Evolutionary conservation across 2,329 filamentous ascomycete genomes (phyloP).

Genomic region (Hirsutella minnesotensis): DNA sequence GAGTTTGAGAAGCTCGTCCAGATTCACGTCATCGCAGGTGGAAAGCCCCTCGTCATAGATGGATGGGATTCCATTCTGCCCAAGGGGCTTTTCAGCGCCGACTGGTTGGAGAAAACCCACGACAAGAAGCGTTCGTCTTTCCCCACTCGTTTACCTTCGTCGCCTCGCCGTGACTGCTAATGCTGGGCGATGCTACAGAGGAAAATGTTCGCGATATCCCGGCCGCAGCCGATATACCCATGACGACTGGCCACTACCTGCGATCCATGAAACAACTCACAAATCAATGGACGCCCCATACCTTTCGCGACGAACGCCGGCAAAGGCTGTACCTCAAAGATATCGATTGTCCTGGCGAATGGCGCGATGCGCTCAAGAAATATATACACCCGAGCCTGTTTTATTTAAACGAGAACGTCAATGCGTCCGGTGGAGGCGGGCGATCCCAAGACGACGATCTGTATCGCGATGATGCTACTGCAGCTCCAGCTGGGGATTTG

Average conservation of each 20-base stretch:
- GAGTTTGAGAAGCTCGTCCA: slow-evolving; percentile 78
- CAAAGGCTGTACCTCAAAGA: slow-evolving; percentile 94
- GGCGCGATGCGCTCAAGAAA: slow-evolving; percentile 68
- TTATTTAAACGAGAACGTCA: slow-evolving; percentile 76
- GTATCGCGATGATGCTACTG: slow-evolving; percentile 39
- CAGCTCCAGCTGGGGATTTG: slow-evolving; percentile 71
- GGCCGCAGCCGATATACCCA: slow-evolving; percentile 59
- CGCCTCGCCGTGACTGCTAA: background rate
- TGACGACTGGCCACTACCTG: slow-evolving; percentile 84
- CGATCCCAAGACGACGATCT: slow-evolving; percentile 21
- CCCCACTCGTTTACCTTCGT: background rate
- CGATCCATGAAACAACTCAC: slow-evolving; percentile 75
- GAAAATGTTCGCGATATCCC: slow-evolving; percentile 77
- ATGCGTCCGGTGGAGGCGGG: slow-evolving; percentile 21
- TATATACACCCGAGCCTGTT: slow-evolving; percentile 73
- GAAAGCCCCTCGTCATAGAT: slow-evolving; percentile 82
- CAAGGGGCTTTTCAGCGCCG: slow-evolving; percentile 62
- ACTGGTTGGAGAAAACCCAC: slow-evolving; percentile 71
- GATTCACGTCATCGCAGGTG: slow-evolving; percentile 71
- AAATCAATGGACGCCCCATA: slow-evolving; percentile 65
- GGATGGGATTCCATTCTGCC: slow-evolving; percentile 72
- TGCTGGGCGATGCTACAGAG: slow-evolving; percentile 33
- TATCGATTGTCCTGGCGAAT: slow-evolving; percentile 84
- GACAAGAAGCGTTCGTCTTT: slow-evolving; percentile 59
- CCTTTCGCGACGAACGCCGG: slow-evolving; percentile 65